Conservation (phyloP, 106 monocot species). For the Dioscorea dumetorum region DNA sequence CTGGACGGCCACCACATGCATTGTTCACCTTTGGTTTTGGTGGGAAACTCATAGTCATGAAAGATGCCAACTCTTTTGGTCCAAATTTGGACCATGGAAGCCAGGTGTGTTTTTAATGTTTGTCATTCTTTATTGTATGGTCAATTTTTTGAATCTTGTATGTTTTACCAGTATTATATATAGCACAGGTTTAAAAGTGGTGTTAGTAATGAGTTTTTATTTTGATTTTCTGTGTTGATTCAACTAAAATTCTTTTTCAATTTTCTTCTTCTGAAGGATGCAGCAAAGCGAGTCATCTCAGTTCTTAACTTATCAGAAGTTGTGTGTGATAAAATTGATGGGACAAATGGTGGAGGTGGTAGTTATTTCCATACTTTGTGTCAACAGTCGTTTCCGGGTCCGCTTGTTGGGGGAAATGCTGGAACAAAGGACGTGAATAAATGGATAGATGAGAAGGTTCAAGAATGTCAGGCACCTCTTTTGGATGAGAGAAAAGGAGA, state of each 20-base stretch:
- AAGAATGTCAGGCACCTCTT: constrained; percentile 35
- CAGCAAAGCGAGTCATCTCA: constrained; percentile 28
- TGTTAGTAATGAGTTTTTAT: not conserved
- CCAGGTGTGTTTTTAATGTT: constrained; percentile 33
- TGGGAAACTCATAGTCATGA: constrained; percentile 82
- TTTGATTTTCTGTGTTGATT: constrained; percentile 2
- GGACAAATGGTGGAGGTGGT: constrained; percentile 8
- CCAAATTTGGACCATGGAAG: constrained; percentile 36
- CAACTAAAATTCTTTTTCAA: not conserved
- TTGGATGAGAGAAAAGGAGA: constrained; percentile 50
- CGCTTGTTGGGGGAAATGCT: constrained; percentile 87
- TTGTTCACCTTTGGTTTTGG: constrained; percentile 96
- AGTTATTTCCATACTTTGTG: constrained; percentile 65
- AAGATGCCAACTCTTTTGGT: constrained; percentile 31
- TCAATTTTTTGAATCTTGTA: not conserved
- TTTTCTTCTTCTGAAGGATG: constrained; percentile 32
- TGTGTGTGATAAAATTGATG: constrained; percentile 30
- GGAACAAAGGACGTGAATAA: constrained; percentile 82
- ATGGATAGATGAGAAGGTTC: constrained; percentile 87
- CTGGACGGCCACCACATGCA: constrained; percentile 87
- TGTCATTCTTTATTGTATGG: not conserved
- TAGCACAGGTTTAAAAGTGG: too few species aligned
- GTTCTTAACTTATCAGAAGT: constrained; percentile 70
- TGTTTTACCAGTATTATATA: not conserved
- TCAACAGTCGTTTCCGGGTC: constrained; percentile 84